Base-by-base conservation (phyloP, 2,329 filamentous ascomycete species). In the Fusarium odoratissimum region DNA sequence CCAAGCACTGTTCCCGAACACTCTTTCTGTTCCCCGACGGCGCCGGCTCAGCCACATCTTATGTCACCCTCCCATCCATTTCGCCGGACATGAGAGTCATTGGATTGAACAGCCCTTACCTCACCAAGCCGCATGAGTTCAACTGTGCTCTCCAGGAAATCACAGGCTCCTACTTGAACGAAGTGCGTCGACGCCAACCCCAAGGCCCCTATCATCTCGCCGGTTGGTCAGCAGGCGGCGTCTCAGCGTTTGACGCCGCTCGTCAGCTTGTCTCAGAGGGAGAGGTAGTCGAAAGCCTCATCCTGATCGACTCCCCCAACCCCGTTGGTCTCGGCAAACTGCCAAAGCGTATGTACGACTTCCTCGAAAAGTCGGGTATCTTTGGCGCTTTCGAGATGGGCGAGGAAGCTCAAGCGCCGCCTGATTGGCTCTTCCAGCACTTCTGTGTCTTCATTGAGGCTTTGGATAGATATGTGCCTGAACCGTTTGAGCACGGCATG, bases 361-460 rank as follows among this genome's bases (percentile, higher is more conserved):
- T 60, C 19, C 25, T 60, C 2, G 48, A 54, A 17, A 54, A 60
- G 38, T 60, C 58, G 0, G 57, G 57, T 1, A 60, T 54, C 45
- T 60, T 60, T 21, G 58, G 58, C 2, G 58, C 37, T 4, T 60
- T 60, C n/a, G 58, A 56, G 12, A 60, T 35, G 30, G 58, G 37
- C 2, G 30, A 42, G 8, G 38, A 37, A 25, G 30, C 48, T 3
- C 58, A 60, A 3, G 37, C 46, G 0, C 48, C 58, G 0, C 58
- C 58, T 0, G 58, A 60, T 1, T 60, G 58, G 58, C 38, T 60
- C 14, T 55, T 60, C 19, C 58, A 60, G 23, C 58, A 60, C 4
- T 60, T 60, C 8, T 60, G 37, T 7, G 58, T 56, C 11, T 60
- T 60, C 5, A 56, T 60, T 2, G 58, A 60, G 16, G 58, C 58